Percentiles rank a stretch among this genome's conserved stretches.
phyloP scores from a whole-genome alignment of 1,284 basidiomycete species.

The Ceratobasidium sp. region DNA sequence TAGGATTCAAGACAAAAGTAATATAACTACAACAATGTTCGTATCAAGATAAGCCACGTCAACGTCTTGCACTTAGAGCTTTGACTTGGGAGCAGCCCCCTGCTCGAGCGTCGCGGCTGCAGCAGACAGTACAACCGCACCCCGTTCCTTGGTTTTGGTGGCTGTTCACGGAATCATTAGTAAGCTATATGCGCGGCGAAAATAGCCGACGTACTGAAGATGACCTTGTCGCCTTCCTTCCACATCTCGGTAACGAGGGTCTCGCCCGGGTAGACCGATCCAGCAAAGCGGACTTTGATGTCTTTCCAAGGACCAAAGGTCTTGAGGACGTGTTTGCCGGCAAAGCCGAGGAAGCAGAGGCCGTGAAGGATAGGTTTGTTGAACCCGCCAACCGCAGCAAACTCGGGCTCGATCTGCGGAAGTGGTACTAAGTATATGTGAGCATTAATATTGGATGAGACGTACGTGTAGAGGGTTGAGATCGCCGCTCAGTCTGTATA shows the following conservation, averaged over 20 bases:
- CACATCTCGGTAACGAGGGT: slow-evolving; percentile 96
- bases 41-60: background rate
- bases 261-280: slow-evolving; percentile 94
- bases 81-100: slow-evolving; percentile 57
- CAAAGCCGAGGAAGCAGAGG: slow-evolving; percentile 91
- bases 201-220: slow-evolving; percentile 73
- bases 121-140: slow-evolving; percentile 67
- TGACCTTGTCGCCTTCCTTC: slow-evolving; percentile 92
- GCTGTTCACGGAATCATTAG: slow-evolving; percentile 51
- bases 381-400: slow-evolving; percentile 94
- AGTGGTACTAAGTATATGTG: slow-evolving; percentile 1
- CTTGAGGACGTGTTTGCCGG: slow-evolving; percentile 92
- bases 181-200: slow-evolving; percentile 5
- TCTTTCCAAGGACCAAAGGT: slow-evolving; percentile 86
- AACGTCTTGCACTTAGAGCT: slow-evolving; percentile 59
- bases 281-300: slow-evolving; percentile 95
- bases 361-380: slow-evolving; percentile 86
- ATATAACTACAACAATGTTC: background rate
- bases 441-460: slow-evolving; percentile 37
- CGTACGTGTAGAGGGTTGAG: slow-evolving; percentile 88
- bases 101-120: slow-evolving; percentile 71
- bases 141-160: slow-evolving; percentile 82
- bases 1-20: background rate
- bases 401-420: slow-evolving; percentile 86
- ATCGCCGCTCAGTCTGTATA: slow-evolving; percentile 92